Percentiles rank a stretch among this genome's conserved stretches.
Conservation (phyloP, 306 rosid species). For the Ormosia semicastrata region DNA sequence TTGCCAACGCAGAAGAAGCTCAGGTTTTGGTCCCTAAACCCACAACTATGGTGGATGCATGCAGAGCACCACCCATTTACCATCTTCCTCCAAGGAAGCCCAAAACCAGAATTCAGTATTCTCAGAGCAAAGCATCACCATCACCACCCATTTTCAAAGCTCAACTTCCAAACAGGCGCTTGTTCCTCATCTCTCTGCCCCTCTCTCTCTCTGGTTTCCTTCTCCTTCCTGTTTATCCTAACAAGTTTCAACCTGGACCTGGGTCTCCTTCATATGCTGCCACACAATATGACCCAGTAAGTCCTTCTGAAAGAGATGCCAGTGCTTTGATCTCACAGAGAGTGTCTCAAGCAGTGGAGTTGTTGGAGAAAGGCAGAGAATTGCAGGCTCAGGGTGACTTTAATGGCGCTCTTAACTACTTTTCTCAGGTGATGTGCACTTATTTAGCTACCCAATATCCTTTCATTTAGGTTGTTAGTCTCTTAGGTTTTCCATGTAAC, state of each 20-base stretch:
- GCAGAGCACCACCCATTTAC: slow-evolving; percentile 43
- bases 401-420: slow-evolving; percentile 58
- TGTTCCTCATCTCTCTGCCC: slow-evolving; percentile 60
- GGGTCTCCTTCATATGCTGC: slow-evolving; percentile 32
- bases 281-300: slow-evolving; percentile 53
- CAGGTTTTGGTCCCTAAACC: slow-evolving; percentile 23
- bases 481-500: neutral
- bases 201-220: slow-evolving; percentile 37
- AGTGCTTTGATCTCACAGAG: slow-evolving; percentile 51
- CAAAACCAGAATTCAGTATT: slow-evolving; percentile 9
- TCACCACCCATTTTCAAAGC: slow-evolving; percentile 23
- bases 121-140: slow-evolving; percentile 8
- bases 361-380: slow-evolving; percentile 76
- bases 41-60: slow-evolving; percentile 46
- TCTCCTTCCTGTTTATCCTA: slow-evolving; percentile 37
- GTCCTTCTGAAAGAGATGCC: slow-evolving; percentile 49
- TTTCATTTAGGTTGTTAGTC: neutral
- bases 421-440: slow-evolving; percentile 47
- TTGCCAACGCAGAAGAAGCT: neutral
- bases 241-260: neutral
- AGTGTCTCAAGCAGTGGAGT: slow-evolving; percentile 57
- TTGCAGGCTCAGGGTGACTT: slow-evolving; percentile 73
- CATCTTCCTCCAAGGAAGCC: slow-evolving; percentile 32
- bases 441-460: neutral
- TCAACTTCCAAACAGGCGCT: slow-evolving; percentile 44